These are phyloP conservation scores for Breviolum minutum DNA, from an alignment of 73 alveolate genomes.

Conservation along the genomic window DNA sequence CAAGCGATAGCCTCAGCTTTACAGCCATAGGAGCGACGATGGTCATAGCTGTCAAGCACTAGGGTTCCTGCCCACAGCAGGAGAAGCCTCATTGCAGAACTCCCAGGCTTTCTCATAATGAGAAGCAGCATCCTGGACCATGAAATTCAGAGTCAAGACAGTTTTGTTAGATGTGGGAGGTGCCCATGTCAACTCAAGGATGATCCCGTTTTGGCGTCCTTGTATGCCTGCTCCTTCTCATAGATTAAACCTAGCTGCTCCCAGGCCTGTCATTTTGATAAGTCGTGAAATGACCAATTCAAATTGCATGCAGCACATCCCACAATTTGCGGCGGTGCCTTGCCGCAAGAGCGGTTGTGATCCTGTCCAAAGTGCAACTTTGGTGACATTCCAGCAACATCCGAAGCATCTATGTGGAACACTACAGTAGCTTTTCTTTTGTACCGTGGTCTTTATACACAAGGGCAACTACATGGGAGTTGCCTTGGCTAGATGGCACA, in stretches of 20 bases:
- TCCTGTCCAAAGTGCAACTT: conserved; percentile 36
- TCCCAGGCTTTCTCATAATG: conserved; percentile 98
- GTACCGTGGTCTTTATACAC: neutral
- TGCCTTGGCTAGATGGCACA: conserved; percentile 95
- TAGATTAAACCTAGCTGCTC: conserved; percentile 98
- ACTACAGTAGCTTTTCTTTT: too few species aligned
- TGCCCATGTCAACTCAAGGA: neutral
- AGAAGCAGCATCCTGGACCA: conserved; percentile 96
- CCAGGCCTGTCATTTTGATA: conserved; percentile 95
- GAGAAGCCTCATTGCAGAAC: conserved; percentile 98
- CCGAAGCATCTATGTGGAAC: neutral
- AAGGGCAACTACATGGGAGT: neutral
- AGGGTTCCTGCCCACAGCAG: conserved; percentile 96
- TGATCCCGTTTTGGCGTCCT: conserved; percentile 61
- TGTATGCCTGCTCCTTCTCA: conserved; percentile 98
- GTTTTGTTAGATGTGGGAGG: neutral
- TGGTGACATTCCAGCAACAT: too few species aligned
- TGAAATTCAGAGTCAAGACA: too few species aligned
- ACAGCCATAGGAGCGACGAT: neutral
- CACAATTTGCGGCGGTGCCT: conserved; percentile 79
- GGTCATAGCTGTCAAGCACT: neutral
- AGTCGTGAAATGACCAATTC: neutral
- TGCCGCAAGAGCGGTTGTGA: conserved; percentile 98
- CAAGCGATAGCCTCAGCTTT: conserved; percentile 96
- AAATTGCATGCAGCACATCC: too few species aligned